These are phyloP conservation scores for Aristolochia californica DNA, from an alignment of 164 flowering plant genomes.

Conservation along the genomic window DNA sequence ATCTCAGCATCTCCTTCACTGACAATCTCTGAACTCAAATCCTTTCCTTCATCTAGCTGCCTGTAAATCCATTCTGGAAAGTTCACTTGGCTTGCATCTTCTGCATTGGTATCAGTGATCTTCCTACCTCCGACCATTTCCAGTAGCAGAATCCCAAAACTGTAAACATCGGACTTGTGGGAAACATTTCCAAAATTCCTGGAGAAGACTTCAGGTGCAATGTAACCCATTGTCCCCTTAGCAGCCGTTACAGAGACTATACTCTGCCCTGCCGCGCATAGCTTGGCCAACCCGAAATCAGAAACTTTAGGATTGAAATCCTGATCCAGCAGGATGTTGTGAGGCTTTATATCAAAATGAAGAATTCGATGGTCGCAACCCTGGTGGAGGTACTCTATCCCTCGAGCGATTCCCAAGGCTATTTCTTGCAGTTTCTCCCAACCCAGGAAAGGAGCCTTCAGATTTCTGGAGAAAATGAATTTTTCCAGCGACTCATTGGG, in stretches of 20 bases:
- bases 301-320: conserved; percentile 2
- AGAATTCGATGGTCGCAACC: conserved; percentile 19
- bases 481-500: conserved; percentile 21
- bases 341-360: conserved; percentile 24
- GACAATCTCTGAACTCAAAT: conserved; percentile 1
- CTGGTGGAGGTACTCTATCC: conserved; percentile 23
- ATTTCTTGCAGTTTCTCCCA: conserved; percentile 13
- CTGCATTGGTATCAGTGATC: not conserved
- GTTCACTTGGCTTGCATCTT: not conserved
- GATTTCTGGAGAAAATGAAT: conserved; percentile 6
- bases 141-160: conserved; percentile 18
- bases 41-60: conserved; percentile 6
- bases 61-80: not conserved
- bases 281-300: conserved; percentile 23
- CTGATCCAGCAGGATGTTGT: conserved; percentile 10
- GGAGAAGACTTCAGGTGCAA: conserved; percentile 3
- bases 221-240: conserved; percentile 17
- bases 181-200: conserved; percentile 2
- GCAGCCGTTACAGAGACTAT: conserved; percentile 2
- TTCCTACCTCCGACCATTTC: conserved; percentile 15
- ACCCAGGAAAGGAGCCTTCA: not conserved
- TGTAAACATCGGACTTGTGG: conserved; percentile 19
- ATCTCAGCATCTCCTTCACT: not conserved
- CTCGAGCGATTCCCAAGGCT: conserved; percentile 17
- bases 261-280: conserved; percentile 8